A percentile compares a stretch with the other conserved stretches of the same genome.
Evolutionary conservation across 1,284 basidiomycete species (phyloP).

Genomic region (Neonothopanus nambi): DNA sequence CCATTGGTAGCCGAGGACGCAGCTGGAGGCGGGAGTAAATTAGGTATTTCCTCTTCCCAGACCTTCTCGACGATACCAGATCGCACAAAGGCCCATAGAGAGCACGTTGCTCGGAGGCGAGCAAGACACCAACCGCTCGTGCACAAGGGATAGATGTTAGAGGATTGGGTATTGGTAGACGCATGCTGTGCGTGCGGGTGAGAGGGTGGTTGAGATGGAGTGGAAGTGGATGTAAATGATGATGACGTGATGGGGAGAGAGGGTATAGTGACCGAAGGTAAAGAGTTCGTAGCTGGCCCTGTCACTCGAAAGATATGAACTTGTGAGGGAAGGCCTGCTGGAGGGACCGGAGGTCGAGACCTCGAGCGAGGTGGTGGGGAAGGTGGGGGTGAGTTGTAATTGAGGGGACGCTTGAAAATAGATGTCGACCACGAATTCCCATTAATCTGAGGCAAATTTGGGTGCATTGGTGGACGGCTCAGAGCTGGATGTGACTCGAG

Average conservation of each 20-base stretch:
- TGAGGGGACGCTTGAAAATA: conserved; percentile 51
- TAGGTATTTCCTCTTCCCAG: conserved; percentile 78
- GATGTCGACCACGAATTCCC: conserved; percentile 51
- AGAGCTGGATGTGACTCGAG: conserved; percentile 24
- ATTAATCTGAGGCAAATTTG: conserved; percentile 28
- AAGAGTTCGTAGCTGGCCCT: conserved; percentile 25
- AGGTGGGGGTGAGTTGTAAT: conserved; percentile 23
- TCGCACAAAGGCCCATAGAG: conserved; percentile 88
- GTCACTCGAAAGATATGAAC: conserved; percentile 65
- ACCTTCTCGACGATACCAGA: conserved; percentile 80
- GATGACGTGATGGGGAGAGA: conserved; percentile 19
- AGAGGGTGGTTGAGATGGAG: conserved; percentile 27
- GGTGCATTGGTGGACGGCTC: conserved; percentile 20
- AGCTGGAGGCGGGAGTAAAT: conserved; percentile 30
- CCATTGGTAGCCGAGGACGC: conserved; percentile 8
- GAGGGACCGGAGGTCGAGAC: conserved; percentile 11
- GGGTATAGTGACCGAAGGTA: conserved; percentile 28
- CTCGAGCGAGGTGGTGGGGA: conserved; percentile 22
- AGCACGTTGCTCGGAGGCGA: conserved; percentile 84
- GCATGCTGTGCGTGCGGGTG: conserved; percentile 18
- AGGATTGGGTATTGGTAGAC: conserved; percentile 16
- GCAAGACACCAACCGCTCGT: conserved; percentile 76
- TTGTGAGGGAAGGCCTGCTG: conserved; percentile 37
- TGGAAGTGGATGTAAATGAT: conserved; percentile 14
- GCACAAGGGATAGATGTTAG: conserved; percentile 73